A percentile compares a stretch with the other conserved stretches of the same genome.
Conservation (phyloP, 306 rosid species). For the Astragalus glycyphyllos region DNA sequence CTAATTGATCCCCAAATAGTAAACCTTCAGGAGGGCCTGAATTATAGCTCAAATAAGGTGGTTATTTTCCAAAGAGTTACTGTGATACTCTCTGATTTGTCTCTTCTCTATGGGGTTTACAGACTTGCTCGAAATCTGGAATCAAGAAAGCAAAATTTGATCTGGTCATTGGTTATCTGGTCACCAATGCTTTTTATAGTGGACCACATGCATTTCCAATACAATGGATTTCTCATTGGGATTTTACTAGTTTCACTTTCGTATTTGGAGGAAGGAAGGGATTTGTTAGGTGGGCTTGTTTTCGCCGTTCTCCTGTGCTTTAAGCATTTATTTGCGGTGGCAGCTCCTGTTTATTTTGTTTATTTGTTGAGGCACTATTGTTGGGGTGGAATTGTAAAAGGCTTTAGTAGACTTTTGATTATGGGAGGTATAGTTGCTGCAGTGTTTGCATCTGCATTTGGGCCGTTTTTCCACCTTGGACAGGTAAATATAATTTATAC, state of each 20-base stretch:
- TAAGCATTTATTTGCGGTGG: slow-evolving; percentile 93
- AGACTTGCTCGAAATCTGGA: slow-evolving; percentile 59
- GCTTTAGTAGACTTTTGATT: slow-evolving; percentile 64
- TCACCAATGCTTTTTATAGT: slow-evolving; percentile 90
- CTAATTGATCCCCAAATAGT: slow-evolving; percentile 76
- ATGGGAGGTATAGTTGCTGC: slow-evolving; percentile 71
- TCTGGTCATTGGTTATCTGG: slow-evolving; percentile 80
- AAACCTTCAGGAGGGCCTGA: slow-evolving; percentile 71
- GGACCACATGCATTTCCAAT: slow-evolving; percentile 92
- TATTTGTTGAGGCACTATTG: slow-evolving; percentile 91
- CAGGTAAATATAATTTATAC: slow-evolving; percentile 61
- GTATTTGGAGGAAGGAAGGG: slow-evolving; percentile 85
- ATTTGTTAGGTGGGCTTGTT: slow-evolving; percentile 77
- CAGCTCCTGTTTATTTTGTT: slow-evolving; percentile 84
- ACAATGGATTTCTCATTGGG: slow-evolving; percentile 93
- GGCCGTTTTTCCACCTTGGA: slow-evolving; percentile 81
- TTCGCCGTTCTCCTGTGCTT: slow-evolving; percentile 80
- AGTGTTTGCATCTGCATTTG: slow-evolving; percentile 77
- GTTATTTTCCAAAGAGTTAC: slow-evolving; percentile 74
- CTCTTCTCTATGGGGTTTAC: slow-evolving; percentile 72
- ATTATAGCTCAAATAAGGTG: slow-evolving; percentile 56
- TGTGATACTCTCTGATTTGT: slow-evolving; percentile 70
- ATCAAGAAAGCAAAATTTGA: slow-evolving; percentile 58
- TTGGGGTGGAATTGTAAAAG: slow-evolving; percentile 68
- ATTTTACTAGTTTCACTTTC: slow-evolving; percentile 82